Base-by-base conservation (phyloP, 805 yeast species). In the Lachancea waltii region DNA sequence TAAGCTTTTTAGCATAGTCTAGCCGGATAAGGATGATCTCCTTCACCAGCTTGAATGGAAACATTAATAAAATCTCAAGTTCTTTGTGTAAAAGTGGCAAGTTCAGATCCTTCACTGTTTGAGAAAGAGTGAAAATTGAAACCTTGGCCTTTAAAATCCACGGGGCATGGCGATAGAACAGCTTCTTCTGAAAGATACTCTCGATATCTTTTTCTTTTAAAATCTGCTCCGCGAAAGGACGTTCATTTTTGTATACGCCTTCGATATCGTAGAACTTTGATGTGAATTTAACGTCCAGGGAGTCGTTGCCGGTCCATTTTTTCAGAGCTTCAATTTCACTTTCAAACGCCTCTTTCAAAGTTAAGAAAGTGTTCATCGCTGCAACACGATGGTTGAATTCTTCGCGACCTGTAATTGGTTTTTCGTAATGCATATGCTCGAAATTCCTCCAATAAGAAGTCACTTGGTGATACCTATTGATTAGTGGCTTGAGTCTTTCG, bases 291-390 rank as follows among this genome's bases (percentile, higher is more conserved):
- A 86, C 75, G 52, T 86, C 92, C 19, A 83, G 61, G 23, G 80
- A 86, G 35, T 77, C 81, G 56, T 83, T 83, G 3, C 95, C 95
- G 4, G 87, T 85, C 96, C 96, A 87, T 30, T 69, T 60, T 44
- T 73, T 71, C 44, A 92, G 62, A 4, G 80, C 70, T 11, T 68
- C 63, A 2, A 79, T 65, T 50, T 81, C 87, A 24, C 76, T 62
- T 32, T 72, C 70, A 15, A 89, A 75, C 1, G 86, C 82, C 31
- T 71, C 73, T 0, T 87, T 76, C 26, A 85, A 77, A 6, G 86
- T 76, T 19, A 74, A 68, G 96, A 97, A 90, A 0, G 96, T 81
- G 26, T 74, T 78, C 40, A 90, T 47, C 1, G 95, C 90, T 41
- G 83, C 87, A 3, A 85, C 63, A 23, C 85, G 69, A 25, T 69